These are phyloP conservation scores for Cladobotryum mycophilum DNA, from an alignment of 2,329 filamentous ascomycete genomes.

Conservation along the genomic window DNA sequence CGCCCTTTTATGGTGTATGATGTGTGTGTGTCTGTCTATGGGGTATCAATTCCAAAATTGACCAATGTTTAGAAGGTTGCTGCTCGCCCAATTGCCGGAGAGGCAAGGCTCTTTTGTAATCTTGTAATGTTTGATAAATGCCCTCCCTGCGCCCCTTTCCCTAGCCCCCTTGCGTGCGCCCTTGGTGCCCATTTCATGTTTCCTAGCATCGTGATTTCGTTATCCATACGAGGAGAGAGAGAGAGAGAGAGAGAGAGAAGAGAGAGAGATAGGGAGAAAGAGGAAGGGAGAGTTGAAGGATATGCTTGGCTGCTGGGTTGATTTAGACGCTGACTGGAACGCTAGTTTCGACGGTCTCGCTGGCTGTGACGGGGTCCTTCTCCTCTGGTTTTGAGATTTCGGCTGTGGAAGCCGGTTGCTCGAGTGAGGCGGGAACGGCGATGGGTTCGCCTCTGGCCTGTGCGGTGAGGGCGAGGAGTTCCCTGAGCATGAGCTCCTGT, in stretches of 20 bases:
- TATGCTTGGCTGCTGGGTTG: too few relatives aligned
- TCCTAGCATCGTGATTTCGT: too few relatives aligned
- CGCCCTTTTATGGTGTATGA: too few relatives aligned
- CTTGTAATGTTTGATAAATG: too few relatives aligned
- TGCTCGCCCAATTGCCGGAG: too few relatives aligned
- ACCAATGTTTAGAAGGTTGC: neutral
- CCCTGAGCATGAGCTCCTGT: conserved; percentile 68
- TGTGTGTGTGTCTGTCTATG: conserved; percentile 7
- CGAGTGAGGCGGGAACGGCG: conserved; percentile 22
- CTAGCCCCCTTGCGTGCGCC: neutral
- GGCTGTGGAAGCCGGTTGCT: conserved; percentile 1
- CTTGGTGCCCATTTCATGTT: too few relatives aligned
- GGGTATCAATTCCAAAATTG: conserved; percentile 13
- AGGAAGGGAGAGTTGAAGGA: neutral
- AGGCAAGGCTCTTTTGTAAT: too few relatives aligned
- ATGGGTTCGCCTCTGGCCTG: conserved; percentile 39
- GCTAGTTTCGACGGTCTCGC: neutral
- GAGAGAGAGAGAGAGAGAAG: neutral
- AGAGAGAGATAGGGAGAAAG: neutral
- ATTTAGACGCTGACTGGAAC: neutral
- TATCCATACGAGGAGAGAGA: neutral
- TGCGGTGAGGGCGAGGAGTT: conserved; percentile 49
- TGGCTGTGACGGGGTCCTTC: neutral
- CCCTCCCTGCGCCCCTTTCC: neutral
- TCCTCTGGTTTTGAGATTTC: neutral